These are phyloP conservation scores for Prunus padus DNA, from an alignment of 306 rosid genomes.

Conservation along the genomic window DNA sequence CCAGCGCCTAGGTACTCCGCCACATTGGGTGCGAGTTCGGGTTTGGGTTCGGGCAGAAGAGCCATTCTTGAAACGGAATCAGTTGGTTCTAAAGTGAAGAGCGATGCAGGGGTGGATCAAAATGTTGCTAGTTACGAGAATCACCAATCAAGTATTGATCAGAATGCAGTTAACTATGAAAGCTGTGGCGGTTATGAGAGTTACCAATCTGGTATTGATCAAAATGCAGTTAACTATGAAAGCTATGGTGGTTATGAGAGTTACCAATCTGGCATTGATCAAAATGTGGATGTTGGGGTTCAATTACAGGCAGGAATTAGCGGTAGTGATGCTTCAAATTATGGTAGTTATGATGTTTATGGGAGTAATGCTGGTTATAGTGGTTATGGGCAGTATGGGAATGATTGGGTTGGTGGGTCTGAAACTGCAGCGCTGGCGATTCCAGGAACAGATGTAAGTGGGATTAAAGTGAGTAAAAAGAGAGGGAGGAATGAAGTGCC, in stretches of 20 bases:
- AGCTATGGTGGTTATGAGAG: constrained; percentile 37
- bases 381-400: constrained; percentile 39
- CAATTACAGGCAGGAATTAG: constrained; percentile 40
- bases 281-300: constrained; percentile 24
- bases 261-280: constrained; percentile 39
- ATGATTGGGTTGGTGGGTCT: constrained; percentile 44
- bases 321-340: constrained; percentile 23
- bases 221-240: constrained; percentile 29
- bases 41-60: constrained; percentile 62
- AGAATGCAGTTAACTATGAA: constrained; percentile 27
- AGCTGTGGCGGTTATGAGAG: constrained; percentile 34
- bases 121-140: constrained; percentile 24
- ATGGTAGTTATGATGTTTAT: constrained; percentile 37
- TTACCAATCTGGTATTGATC: constrained; percentile 43
- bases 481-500: constrained; percentile 77
- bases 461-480: constrained; percentile 49
- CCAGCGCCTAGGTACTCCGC: constrained; percentile 80
- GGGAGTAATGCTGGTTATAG: constrained; percentile 34
- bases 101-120: constrained; percentile 26
- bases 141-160: constrained; percentile 41
- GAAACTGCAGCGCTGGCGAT: constrained; percentile 21
- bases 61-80: constrained; percentile 54
- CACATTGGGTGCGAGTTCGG: constrained; percentile 61
- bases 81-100: constrained; percentile 16
- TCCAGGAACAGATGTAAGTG: constrained; percentile 30